These are phyloP conservation scores for Penicillium salamii DNA, from an alignment of 495 filamentous ascomycete genomes.

Conservation along the genomic window DNA sequence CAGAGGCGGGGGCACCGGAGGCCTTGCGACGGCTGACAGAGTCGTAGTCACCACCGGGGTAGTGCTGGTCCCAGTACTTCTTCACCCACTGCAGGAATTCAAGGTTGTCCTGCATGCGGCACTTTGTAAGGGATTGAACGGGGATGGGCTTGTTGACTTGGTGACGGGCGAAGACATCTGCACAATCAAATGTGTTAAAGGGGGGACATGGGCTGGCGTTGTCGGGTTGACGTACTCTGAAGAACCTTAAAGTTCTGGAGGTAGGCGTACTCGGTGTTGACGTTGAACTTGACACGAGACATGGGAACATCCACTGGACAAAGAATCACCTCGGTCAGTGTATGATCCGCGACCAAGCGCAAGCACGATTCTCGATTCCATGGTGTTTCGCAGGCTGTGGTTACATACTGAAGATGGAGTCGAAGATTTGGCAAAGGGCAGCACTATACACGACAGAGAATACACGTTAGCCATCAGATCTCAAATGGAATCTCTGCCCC, in stretches of 20 bases:
- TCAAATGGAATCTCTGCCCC: background rate
- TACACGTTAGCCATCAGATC: conserved; percentile 18
- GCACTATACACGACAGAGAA: conserved; percentile 56
- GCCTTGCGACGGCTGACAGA: conserved; percentile 81
- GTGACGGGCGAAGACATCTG: conserved; percentile 83
- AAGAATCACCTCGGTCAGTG: conserved; percentile 20
- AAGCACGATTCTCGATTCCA: background rate
- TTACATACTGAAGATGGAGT: conserved; percentile 84
- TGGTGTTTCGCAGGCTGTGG: background rate
- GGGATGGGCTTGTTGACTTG: conserved; percentile 82
- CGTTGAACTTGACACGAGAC: conserved; percentile 96
- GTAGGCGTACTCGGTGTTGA: conserved; percentile 95
- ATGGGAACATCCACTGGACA: conserved; percentile 83
- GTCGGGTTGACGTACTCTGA: conserved; percentile 64
- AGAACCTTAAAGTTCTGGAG: conserved; percentile 97
- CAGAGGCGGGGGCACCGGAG: conserved; percentile 51
- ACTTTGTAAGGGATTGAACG: conserved; percentile 86
- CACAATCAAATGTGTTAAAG: conserved; percentile 2
- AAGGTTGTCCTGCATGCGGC: conserved; percentile 99
- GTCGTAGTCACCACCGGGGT: conserved; percentile 94
- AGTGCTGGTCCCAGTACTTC: conserved; percentile 97
- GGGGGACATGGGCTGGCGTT: conserved; percentile 1
- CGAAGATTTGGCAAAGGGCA: conserved; percentile 92
- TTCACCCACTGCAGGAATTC: conserved; percentile 98
- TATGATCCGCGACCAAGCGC: background rate